Conservation (phyloP, 2,329 filamentous ascomycete species). For the Penicillium sp. region DNA sequence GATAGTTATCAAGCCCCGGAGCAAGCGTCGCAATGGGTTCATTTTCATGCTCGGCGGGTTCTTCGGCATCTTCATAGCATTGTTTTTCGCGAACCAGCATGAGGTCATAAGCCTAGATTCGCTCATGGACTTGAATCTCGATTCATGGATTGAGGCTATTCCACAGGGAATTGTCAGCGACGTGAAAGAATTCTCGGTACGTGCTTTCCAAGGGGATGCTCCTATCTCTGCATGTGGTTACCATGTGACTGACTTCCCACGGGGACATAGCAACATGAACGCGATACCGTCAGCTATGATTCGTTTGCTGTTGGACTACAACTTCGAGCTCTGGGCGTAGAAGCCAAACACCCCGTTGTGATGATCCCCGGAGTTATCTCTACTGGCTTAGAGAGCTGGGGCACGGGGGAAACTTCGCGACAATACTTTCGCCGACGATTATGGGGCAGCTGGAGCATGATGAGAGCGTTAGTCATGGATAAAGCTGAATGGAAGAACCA, state of each 20-base stretch:
- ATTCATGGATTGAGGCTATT: slow-evolving; percentile 80
- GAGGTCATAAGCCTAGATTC: slow-evolving; percentile 84
- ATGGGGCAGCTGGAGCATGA: slow-evolving; percentile 99
- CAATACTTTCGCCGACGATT: slow-evolving; percentile 91
- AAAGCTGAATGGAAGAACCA: slow-evolving; percentile 94
- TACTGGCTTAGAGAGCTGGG: slow-evolving; percentile 94
- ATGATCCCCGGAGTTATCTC: slow-evolving; percentile 99
- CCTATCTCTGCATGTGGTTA: slow-evolving; percentile 1
- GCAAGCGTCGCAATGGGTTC: slow-evolving; percentile 73
- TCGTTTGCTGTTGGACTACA: slow-evolving; percentile 88
- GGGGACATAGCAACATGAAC: slow-evolving; percentile 66
- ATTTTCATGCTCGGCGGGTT: slow-evolving; percentile 85
- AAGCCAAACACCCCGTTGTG: slow-evolving; percentile 81
- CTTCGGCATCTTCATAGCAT: slow-evolving; percentile 84
- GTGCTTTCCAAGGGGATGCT: slow-evolving; percentile 25
- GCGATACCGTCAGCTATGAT: slow-evolving; percentile 86
- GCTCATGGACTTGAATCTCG: slow-evolving; percentile 69
- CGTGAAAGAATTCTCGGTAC: slow-evolving; percentile 77
- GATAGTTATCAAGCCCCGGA: slow-evolving; percentile 41
- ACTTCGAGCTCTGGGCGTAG: slow-evolving; percentile 74
- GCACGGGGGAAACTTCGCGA: slow-evolving; percentile 77
- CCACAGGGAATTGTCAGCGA: slow-evolving; percentile 83
- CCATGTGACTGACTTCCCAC: slow-evolving; percentile 9
- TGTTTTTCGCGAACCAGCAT: slow-evolving; percentile 85
- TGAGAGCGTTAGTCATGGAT: slow-evolving; percentile 87